A percentile compares a stretch with the other conserved stretches of the same genome.
Evolutionary conservation across 371 early-diverging fungal genomes (phyloP).

Genomic region (Dichotomocladium elegans): DNA sequence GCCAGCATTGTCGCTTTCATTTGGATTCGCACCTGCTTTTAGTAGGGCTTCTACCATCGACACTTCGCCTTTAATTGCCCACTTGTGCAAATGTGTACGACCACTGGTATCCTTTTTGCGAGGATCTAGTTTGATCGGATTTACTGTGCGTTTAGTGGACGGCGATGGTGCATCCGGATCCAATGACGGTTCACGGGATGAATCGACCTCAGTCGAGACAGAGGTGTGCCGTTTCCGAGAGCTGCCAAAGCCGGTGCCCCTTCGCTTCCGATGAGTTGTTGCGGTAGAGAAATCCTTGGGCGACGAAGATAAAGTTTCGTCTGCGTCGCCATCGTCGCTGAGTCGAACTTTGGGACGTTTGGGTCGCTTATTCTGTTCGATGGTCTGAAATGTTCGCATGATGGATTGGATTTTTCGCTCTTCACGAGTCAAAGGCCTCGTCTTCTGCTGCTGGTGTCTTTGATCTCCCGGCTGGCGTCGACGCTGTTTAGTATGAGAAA

Average conservation of each 20-base stretch:
- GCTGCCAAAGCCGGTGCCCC: background rate
- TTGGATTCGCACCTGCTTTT: conserved; percentile 73
- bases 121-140: conserved; percentile 31
- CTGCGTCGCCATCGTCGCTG: conserved; percentile 26
- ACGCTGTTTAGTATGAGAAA: conserved; percentile 36
- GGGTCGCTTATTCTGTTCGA: conserved; percentile 31
- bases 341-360: conserved; percentile 2
- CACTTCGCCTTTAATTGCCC: conserved; percentile 52
- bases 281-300: background rate
- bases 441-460: conserved; percentile 14
- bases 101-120: conserved; percentile 51
- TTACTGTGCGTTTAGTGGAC: conserved; percentile 9
- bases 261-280: no score
- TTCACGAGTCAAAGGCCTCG: conserved; percentile 51
- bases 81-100: conserved; percentile 54
- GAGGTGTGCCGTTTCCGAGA: conserved; percentile 16
- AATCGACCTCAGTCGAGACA: conserved; percentile 9
- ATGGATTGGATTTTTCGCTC: conserved; percentile 68
- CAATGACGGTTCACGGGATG: conserved; percentile 28
- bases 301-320: conserved; percentile 8
- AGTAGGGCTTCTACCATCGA: conserved; percentile 52
- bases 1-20: conserved; percentile 68
- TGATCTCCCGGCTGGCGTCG: conserved; percentile 13
- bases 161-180: conserved; percentile 12
- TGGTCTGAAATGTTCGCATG: conserved; percentile 47